These are phyloP conservation scores for Paramecium sonneborni DNA, from an alignment of 73 alveolate species.

Conservation along the genomic window DNA sequence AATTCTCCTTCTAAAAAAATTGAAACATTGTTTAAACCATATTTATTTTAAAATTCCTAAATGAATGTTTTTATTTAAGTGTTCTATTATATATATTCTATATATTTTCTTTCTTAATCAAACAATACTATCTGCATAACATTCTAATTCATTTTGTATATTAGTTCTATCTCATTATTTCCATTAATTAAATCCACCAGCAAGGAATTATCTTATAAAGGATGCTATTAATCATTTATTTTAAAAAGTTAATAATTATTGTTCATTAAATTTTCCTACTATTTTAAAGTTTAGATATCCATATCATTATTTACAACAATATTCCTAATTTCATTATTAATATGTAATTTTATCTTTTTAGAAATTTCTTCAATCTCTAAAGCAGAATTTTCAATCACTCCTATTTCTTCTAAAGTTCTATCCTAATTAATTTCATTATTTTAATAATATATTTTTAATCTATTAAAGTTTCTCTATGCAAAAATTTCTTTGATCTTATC, in stretches of 20 bases:
- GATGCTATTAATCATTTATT: neutral
- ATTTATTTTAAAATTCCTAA: neutral
- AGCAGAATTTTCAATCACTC: neutral
- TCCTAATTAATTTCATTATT: neutral
- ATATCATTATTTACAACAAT: neutral
- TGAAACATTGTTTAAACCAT: too few relatives aligned
- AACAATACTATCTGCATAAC: neutral
- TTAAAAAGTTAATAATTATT: neutral
- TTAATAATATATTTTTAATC: neutral
- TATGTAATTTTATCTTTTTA: neutral
- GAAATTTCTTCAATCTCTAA: neutral
- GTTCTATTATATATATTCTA: neutral
- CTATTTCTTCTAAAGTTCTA: neutral
- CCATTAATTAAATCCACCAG: neutral
- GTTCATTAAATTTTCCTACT: neutral
- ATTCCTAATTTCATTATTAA: neutral
- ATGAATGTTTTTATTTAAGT: neutral
- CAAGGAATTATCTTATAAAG: neutral
- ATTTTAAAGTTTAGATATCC: neutral
- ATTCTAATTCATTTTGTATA: neutral
- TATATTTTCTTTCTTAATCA: neutral
- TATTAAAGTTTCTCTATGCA: neutral
- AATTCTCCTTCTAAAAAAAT: too few relatives aligned
- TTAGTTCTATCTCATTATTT: neutral
- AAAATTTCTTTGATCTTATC: neutral